phyloP scores from a whole-genome alignment of 768 basidiomycete species.

The Suillus alpinus region DNA sequence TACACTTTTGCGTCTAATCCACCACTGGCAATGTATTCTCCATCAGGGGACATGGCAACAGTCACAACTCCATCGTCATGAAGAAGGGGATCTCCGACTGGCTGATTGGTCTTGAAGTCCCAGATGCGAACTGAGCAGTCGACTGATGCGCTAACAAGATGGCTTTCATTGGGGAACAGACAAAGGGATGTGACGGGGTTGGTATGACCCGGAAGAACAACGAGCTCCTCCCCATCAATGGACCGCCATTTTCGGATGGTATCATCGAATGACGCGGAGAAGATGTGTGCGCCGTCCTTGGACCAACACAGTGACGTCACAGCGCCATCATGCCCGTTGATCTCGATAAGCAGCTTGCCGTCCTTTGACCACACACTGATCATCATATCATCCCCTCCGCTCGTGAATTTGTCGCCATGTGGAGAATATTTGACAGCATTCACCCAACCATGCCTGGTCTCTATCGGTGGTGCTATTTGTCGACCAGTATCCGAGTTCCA shows the following conservation, averaged over 20 bases:
- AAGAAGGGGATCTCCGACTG: constrained; percentile 43
- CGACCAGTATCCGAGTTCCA: constrained; percentile 10
- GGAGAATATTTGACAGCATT: background rate
- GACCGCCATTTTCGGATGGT: background rate
- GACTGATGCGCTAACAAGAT: background rate
- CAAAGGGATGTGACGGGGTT: background rate
- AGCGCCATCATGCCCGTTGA: background rate
- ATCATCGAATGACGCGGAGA: background rate
- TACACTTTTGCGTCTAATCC: constrained; percentile 75
- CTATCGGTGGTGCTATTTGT: background rate
- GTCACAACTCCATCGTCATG: constrained; percentile 80
- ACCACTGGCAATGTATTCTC: constrained; percentile 74
- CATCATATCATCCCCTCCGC: background rate
- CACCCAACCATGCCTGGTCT: background rate
- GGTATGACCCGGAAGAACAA: background rate
- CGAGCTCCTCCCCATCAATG: background rate
- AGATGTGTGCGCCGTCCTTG: background rate
- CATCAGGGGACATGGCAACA: constrained; percentile 78
- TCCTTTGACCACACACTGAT: background rate
- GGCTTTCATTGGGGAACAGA: background rate
- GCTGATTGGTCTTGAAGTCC: background rate
- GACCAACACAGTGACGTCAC: background rate
- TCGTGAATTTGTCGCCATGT: background rate
- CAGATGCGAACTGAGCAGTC: background rate
- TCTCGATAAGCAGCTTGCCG: background rate